A percentile compares a stretch with the other conserved stretches of the same genome.
phyloP scores from a whole-genome alignment of 2,329 filamentous ascomycete species.

The Ophiocordyceps australis region DNA sequence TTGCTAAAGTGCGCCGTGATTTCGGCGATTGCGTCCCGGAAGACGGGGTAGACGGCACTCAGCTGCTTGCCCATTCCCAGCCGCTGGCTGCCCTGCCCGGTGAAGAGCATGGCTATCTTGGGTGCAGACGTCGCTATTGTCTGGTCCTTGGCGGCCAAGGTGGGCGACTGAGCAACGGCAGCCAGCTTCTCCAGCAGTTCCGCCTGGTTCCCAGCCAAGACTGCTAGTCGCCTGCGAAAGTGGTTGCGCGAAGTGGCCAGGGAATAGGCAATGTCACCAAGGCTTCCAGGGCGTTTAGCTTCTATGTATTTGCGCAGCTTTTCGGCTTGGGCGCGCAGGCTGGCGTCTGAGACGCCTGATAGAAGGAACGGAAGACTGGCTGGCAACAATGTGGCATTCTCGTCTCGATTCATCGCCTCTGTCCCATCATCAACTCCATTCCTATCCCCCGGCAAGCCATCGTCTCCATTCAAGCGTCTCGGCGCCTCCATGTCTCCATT shows the following conservation, averaged over 20 bases:
- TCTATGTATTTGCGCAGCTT: conserved; percentile 2
- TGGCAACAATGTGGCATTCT: no score
- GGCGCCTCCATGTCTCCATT: no score
- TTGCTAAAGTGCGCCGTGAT: conserved; percentile 5
- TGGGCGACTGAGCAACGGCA: no score
- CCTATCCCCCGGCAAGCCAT: no score
- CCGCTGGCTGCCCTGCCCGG: conserved; percentile 15
- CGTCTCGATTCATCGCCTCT: no score
- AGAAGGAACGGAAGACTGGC: no score
- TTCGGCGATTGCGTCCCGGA: conserved; percentile 8
- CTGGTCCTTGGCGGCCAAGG: no score
- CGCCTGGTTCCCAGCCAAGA: conserved; percentile 1
- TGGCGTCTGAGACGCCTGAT: conserved; percentile 2
- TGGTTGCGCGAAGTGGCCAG: conserved; percentile 3
- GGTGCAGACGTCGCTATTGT: no score
- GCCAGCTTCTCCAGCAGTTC: conserved; percentile 2
- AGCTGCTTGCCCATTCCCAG: conserved; percentile 13
- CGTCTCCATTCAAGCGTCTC: no score
- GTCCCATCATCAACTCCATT: no score
- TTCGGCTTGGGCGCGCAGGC: conserved; percentile 3
- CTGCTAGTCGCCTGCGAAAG: conserved; percentile 1
- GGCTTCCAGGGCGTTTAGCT: background rate
- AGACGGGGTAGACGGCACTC: conserved; percentile 7
- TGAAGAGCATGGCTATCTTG: conserved; percentile 17
- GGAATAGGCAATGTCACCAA: conserved; percentile 3